Percentiles rank a stretch among this genome's conserved stretches.
phyloP scores from a whole-genome alignment of 768 basidiomycete genomes.

The Polyporus arcularius region DNA sequence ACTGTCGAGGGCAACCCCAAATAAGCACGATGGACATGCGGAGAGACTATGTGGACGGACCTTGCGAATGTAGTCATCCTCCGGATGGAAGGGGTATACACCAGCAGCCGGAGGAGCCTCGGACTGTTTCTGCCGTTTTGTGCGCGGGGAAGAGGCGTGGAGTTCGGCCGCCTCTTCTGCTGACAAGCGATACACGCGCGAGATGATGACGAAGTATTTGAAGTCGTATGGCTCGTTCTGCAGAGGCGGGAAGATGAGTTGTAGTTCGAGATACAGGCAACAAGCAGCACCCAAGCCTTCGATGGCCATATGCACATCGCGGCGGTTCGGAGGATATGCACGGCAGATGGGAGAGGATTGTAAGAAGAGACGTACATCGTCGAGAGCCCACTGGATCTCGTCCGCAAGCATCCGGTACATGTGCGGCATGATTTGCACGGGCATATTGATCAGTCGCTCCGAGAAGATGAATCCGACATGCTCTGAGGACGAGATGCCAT shows the following conservation, averaged over 20 bases:
- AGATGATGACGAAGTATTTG: constrained; percentile 73
- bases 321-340: not conserved
- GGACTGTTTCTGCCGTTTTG: constrained; percentile 43
- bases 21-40: no score
- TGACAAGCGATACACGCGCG: constrained; percentile 76
- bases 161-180: constrained; percentile 66
- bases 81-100: constrained; percentile 79
- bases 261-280: not conserved
- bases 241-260: not conserved
- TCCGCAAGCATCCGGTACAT: constrained; percentile 88
- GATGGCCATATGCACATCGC: not conserved
- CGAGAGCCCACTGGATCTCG: constrained; percentile 75
- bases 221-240: constrained; percentile 68
- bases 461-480: constrained; percentile 85
- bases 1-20: constrained; percentile 33
- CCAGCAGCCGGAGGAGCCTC: constrained; percentile 38
- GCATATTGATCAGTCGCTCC: constrained; percentile 94
- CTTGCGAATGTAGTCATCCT: constrained; percentile 74
- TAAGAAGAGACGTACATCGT: constrained; percentile 49
- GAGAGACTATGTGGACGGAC: constrained; percentile 40
- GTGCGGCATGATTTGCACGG: constrained; percentile 87
- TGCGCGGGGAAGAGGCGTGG: constrained; percentile 38
- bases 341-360: not conserved
- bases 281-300: no score
- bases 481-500: constrained; percentile 36